phyloP scores from a whole-genome alignment of 2,329 filamentous ascomycete genomes.

The Colletotrichum nymphaeae region DNA sequence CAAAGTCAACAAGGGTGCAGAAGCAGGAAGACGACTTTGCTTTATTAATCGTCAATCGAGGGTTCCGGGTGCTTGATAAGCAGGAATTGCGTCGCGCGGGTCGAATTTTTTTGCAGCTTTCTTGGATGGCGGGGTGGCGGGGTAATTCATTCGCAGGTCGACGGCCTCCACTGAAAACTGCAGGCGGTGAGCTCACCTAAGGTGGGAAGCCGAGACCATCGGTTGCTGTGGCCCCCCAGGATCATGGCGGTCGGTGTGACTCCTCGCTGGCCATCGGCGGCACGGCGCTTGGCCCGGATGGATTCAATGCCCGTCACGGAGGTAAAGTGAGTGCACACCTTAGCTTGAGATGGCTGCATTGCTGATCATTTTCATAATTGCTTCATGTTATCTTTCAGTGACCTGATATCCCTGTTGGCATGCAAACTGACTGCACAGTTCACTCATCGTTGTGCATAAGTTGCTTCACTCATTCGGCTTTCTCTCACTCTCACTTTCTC shows the following conservation, averaged over 20 bases:
- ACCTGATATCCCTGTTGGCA: too few relatives aligned
- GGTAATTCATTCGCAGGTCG: conserved; percentile 6
- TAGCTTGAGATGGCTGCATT: too few relatives aligned
- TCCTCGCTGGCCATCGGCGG: conserved; percentile 1
- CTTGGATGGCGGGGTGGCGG: conserved; percentile 35
- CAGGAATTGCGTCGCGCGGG: conserved; percentile 2
- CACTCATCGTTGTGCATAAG: too few relatives aligned
- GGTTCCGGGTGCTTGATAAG: conserved; percentile 34
- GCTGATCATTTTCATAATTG: too few relatives aligned
- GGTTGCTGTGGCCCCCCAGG: neutral
- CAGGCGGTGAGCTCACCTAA: conserved; percentile 22
- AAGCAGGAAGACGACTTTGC: neutral
- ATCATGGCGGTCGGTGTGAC: conserved; percentile 17
- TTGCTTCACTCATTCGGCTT: neutral
- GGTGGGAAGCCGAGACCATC: neutral
- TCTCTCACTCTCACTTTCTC: too few relatives aligned
- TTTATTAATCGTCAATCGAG: conserved; percentile 31
- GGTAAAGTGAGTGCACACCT: too few relatives aligned
- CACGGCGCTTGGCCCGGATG: conserved; percentile 4
- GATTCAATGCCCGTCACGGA: neutral
- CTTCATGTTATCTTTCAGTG: too few relatives aligned
- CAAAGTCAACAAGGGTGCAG: neutral
- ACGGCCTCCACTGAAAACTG: neutral
- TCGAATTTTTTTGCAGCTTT: conserved; percentile 24
- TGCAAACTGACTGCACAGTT: too few relatives aligned